phyloP scores from a whole-genome alignment of 2,329 filamentous ascomycete species.

The Pyrenophora seminiperda region DNA sequence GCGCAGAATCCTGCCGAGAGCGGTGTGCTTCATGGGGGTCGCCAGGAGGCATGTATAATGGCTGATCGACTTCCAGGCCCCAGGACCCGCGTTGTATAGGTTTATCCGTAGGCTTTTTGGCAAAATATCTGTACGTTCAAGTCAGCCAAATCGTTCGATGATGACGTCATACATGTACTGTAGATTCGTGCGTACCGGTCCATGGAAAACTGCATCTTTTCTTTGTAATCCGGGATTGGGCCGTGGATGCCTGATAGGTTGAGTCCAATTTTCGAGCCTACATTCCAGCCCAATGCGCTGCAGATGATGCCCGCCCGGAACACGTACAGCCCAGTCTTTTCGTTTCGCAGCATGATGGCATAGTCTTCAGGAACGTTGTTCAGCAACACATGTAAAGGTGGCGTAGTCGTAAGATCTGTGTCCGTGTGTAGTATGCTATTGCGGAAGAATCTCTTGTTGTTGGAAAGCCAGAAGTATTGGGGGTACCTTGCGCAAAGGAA shows the following conservation, averaged over 20 bases:
- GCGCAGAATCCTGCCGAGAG: constrained; percentile 57
- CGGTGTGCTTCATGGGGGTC: constrained; percentile 68
- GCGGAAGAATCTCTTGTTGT: constrained; percentile 61
- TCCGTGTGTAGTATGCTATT: constrained; percentile 71
- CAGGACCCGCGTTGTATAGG: constrained; percentile 85
- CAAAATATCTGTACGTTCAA: constrained; percentile 67
- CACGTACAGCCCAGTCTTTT: constrained; percentile 71
- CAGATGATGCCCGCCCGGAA: constrained; percentile 79
- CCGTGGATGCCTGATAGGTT: constrained; percentile 73
- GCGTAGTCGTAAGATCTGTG: constrained; percentile 64
- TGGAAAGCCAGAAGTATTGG: constrained; percentile 67
- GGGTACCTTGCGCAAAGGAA: constrained; percentile 81
- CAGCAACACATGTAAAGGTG: constrained; percentile 72
- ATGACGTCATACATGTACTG: no score
- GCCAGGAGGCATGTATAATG: constrained; percentile 74
- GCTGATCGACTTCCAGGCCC: constrained; percentile 77
- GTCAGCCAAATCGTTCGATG: no score
- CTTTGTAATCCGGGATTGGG: constrained; percentile 79
- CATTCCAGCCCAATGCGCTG: constrained; percentile 79
- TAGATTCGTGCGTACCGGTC: constrained; percentile 68
- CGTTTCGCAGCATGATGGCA: constrained; percentile 73
- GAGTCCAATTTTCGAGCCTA: constrained; percentile 73
- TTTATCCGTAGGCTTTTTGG: constrained; percentile 73
- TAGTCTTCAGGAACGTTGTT: constrained; percentile 87
- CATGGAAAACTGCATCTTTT: constrained; percentile 88